Percentiles rank a stretch among this genome's conserved stretches.
These are phyloP conservation scores for Naganishia cerealis DNA, from an alignment of 1,284 basidiomycete genomes.

Conservation along the genomic window DNA sequence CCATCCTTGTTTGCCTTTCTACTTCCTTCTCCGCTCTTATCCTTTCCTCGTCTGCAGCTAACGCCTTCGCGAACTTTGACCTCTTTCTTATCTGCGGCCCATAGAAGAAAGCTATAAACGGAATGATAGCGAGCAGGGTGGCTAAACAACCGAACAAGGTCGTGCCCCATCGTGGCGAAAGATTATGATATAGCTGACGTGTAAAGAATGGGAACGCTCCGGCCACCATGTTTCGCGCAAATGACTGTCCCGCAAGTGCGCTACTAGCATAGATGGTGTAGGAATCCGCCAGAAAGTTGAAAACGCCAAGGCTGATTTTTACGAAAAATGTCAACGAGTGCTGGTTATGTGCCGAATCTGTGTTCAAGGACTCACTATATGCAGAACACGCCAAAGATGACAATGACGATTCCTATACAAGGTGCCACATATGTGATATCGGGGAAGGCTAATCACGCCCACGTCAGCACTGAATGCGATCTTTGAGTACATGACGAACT, in stretches of 20 bases:
- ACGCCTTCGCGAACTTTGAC: constrained; percentile 43
- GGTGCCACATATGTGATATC: constrained; percentile 36
- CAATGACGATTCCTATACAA: constrained; percentile 61
- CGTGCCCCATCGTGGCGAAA: constrained; percentile 35
- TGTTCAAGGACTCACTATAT: constrained; percentile 19
- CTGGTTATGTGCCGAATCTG: constrained; percentile 35
- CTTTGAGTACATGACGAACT: neutral
- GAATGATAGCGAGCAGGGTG: constrained; percentile 41
- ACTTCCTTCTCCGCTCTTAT: too few species aligned
- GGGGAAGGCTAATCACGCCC: constrained; percentile 37
- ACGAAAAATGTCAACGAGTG: constrained; percentile 7
- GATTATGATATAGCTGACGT: constrained; percentile 28
- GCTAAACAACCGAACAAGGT: constrained; percentile 34
- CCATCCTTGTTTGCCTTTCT: too few species aligned
- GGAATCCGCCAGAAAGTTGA: constrained; percentile 38
- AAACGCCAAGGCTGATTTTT: constrained; percentile 41
- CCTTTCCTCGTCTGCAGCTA: constrained; percentile 44
- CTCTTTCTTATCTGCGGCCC: constrained; percentile 46
- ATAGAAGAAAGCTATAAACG: constrained; percentile 46
- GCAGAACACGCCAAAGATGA: constrained; percentile 41
- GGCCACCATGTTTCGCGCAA: constrained; percentile 34
- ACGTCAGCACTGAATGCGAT: neutral
- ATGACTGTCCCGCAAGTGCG: constrained; percentile 42
- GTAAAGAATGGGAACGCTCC: constrained; percentile 37
- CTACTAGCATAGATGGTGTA: constrained; percentile 44